Evolutionary conservation across 148 eudicot species (phyloP).

Genomic region (Diospyros kaki): DNA sequence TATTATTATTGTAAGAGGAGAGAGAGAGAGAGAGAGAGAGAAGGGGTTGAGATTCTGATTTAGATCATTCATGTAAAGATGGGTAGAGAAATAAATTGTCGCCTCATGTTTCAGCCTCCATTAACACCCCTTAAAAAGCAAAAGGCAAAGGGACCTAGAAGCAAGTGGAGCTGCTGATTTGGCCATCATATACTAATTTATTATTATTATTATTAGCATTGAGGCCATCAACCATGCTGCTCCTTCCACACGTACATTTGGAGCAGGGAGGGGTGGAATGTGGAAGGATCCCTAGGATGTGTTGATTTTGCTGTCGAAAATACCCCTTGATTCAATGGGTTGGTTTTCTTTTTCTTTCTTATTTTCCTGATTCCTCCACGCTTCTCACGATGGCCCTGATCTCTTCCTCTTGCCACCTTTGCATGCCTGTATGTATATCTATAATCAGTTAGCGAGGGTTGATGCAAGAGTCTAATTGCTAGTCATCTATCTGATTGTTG

Average conservation of each 20-base stretch:
- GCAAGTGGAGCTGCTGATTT: background rate
- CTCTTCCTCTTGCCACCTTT: too few species aligned
- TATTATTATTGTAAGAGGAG: too few species aligned
- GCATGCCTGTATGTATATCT: too few species aligned
- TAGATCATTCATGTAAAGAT: constrained; percentile 16
- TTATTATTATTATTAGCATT: background rate
- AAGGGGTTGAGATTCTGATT: constrained; percentile 28
- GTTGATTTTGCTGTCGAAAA: constrained; percentile 6
- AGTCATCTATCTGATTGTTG: too few species aligned
- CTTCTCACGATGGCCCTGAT: background rate
- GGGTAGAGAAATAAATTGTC: too few species aligned
- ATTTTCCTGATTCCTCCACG: background rate
- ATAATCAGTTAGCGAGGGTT: too few species aligned
- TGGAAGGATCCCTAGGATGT: constrained; percentile 3
- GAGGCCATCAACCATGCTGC: background rate
- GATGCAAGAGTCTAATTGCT: too few species aligned
- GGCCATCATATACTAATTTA: background rate
- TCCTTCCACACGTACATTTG: background rate
- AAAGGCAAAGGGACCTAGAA: background rate
- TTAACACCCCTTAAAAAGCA: background rate
- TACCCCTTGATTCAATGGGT: constrained; percentile 2
- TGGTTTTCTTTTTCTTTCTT: background rate
- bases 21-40: too few species aligned
- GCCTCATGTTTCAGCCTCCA: too few species aligned
- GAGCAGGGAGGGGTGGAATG: background rate